A percentile compares a stretch with the other conserved stretches of the same genome.
Conservation (phyloP, 2,329 filamentous ascomycete genomes). For the Penicillium sp. region DNA sequence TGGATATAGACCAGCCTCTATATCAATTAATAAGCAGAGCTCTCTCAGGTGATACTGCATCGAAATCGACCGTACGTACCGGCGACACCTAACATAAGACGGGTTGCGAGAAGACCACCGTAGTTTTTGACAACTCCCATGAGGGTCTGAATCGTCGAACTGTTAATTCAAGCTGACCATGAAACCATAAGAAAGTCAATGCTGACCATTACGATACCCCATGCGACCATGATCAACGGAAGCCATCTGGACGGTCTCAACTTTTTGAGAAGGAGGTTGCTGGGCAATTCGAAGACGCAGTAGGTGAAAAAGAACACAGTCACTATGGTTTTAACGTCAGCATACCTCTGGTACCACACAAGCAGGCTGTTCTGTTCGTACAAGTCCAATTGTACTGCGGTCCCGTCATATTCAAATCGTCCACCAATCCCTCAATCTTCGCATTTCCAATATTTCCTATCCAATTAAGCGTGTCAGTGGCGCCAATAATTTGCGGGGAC, state of each 20-base stretch:
- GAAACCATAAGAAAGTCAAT: not conserved
- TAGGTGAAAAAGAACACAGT: conserved; percentile 37
- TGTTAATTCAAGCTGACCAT: no score
- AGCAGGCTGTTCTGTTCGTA: conserved; percentile 12
- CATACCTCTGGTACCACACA: not conserved
- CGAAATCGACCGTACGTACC: conserved; percentile 18
- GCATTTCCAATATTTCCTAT: conserved; percentile 39
- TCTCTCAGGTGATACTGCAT: not conserved
- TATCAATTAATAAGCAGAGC: not conserved
- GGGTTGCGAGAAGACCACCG: conserved; percentile 50
- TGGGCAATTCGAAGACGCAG: conserved; percentile 25
- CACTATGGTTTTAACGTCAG: conserved; percentile 18
- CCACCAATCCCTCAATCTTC: conserved; percentile 36
- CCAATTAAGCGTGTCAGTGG: no score
- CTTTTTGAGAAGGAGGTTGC: conserved; percentile 27
- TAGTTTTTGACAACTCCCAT: conserved; percentile 54
- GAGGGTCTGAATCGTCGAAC: conserved; percentile 39
- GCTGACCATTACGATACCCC: conserved; percentile 52
- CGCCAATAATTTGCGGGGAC: not conserved
- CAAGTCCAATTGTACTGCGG: conserved; percentile 37
- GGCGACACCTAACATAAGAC: conserved; percentile 50
- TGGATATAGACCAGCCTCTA: conserved; percentile 49
- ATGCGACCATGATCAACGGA: conserved; percentile 41
- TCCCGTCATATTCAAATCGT: conserved; percentile 34
- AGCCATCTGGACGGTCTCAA: conserved; percentile 34